phyloP scores from a whole-genome alignment of 2,329 filamentous ascomycete species.

The Penicillium hesseltinei region DNA sequence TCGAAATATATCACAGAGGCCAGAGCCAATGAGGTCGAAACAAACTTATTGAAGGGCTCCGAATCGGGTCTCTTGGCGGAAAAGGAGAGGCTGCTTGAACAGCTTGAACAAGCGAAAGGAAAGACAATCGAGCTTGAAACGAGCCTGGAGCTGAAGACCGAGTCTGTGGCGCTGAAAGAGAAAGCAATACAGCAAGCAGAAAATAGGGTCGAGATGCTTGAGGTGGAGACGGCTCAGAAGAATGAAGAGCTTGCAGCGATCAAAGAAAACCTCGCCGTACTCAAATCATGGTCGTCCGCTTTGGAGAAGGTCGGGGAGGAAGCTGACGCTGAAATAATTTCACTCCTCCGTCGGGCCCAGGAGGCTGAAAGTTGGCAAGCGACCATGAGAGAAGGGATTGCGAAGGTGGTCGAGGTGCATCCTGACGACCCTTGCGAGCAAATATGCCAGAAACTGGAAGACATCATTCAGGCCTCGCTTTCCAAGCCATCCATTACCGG shows the following conservation, averaged over 20 bases:
- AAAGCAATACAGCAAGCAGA: constrained; percentile 10
- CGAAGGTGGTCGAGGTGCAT: constrained; percentile 14
- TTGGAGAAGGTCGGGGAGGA: constrained; percentile 24
- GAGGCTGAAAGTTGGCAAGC: constrained; percentile 26
- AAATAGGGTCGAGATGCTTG: constrained; percentile 15
- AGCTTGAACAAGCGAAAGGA: constrained; percentile 21
- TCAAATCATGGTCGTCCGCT: constrained; percentile 12
- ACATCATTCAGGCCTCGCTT: constrained; percentile 9
- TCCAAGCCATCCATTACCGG: neutral
- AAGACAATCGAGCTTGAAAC: constrained; percentile 25
- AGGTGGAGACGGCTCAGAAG: constrained; percentile 21
- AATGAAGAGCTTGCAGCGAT: constrained; percentile 30
- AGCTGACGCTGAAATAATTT: constrained; percentile 25
- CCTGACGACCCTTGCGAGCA: constrained; percentile 19
- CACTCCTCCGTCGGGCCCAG: constrained; percentile 25
- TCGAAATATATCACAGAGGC: constrained; percentile 14
- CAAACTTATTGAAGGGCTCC: constrained; percentile 23
- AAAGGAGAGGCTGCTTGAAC: constrained; percentile 17
- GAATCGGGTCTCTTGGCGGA: constrained; percentile 19
- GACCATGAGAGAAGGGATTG: constrained; percentile 21
- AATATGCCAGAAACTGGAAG: constrained; percentile 22
- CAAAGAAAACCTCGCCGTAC: constrained; percentile 11
- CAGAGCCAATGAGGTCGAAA: constrained; percentile 16
- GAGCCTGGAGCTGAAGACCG: constrained; percentile 2
- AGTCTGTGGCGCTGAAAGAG: constrained; percentile 5